phyloP scores from a whole-genome alignment of 2,329 filamentous ascomycete species.

The Aspergillus neoniger region DNA sequence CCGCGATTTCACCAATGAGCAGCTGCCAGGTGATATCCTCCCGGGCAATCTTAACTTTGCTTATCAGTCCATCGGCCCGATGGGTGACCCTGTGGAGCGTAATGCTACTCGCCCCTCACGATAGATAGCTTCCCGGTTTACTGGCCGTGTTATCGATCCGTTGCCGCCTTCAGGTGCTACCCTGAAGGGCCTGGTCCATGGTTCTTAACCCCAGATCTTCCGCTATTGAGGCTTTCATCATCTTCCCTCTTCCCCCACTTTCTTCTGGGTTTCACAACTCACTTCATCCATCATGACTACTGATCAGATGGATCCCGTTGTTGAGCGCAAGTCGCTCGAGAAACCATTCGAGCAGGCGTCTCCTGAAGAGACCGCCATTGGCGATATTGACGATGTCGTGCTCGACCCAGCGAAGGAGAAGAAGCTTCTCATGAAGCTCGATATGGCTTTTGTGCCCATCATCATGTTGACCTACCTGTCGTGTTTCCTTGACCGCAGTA shows the following conservation, averaged over 20 bases:
- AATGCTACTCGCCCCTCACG: no score
- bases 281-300: background rate
- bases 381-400: conserved; percentile 26
- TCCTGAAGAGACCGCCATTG: conserved; percentile 16
- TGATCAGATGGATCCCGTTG: background rate
- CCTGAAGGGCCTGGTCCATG: background rate
- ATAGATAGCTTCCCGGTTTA: background rate
- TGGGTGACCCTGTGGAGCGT: background rate
- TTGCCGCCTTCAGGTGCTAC: background rate
- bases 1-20: background rate
- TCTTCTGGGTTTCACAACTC: background rate
- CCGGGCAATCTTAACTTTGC: background rate
- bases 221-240: background rate
- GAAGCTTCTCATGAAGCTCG: conserved; percentile 52
- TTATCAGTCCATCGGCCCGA: conserved; percentile 16
- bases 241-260: background rate
- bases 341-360: conserved; percentile 12
- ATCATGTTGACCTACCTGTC: conserved; percentile 59
- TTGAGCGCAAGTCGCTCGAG: conserved; percentile 16
- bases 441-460: conserved; percentile 52
- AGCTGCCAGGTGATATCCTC: background rate
- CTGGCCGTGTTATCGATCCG: background rate
- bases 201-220: conserved; percentile 6
- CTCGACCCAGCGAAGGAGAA: conserved; percentile 51
- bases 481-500: conserved; percentile 58